A percentile compares a stretch with the other conserved stretches of the same genome.
Conservation (phyloP, 2,329 filamentous ascomycete species). For the Acrodontium crateriforme region DNA sequence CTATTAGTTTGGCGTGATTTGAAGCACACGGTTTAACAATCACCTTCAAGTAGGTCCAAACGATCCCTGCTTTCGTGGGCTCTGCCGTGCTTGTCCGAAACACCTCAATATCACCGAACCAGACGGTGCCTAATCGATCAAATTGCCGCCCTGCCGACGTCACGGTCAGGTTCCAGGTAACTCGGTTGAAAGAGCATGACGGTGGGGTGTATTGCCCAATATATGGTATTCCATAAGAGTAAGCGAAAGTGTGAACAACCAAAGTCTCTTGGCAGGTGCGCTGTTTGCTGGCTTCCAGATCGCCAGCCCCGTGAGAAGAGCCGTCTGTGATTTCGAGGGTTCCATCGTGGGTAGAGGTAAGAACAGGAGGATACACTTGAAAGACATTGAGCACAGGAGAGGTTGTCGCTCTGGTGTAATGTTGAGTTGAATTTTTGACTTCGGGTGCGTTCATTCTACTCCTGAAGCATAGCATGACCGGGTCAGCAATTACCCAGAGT, state of each 20-base stretch:
- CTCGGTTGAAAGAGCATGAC: conserved; percentile 55
- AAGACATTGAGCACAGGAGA: conserved; percentile 44
- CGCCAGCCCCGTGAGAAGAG: conserved; percentile 14
- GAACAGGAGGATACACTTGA: conserved; percentile 54
- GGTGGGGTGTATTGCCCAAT: conserved; percentile 59
- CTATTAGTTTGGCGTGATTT: neutral
- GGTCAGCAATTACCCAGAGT: too few species aligned
- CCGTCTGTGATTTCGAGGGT: conserved; percentile 26
- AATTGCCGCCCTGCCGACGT: conserved; percentile 59
- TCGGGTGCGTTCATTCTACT: too few species aligned
- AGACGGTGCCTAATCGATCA: conserved; percentile 64
- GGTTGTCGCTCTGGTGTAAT: conserved; percentile 8
- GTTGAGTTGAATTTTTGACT: too few species aligned
- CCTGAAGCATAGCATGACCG: too few species aligned
- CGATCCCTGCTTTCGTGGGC: conserved; percentile 55
- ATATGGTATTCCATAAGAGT: conserved; percentile 60
- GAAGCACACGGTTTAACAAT: neutral
- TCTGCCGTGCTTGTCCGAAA: conserved; percentile 75
- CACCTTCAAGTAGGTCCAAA: conserved; percentile 58
- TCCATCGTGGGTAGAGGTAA: conserved; percentile 30
- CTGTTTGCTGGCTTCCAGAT: conserved; percentile 12
- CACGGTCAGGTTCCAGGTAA: conserved; percentile 64
- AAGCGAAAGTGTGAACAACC: conserved; percentile 58
- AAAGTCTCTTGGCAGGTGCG: conserved; percentile 41
- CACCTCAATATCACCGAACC: conserved; percentile 63